These are phyloP conservation scores for Cubamyces lactineus DNA, from an alignment of 768 basidiomycete genomes.

Conservation along the genomic window DNA sequence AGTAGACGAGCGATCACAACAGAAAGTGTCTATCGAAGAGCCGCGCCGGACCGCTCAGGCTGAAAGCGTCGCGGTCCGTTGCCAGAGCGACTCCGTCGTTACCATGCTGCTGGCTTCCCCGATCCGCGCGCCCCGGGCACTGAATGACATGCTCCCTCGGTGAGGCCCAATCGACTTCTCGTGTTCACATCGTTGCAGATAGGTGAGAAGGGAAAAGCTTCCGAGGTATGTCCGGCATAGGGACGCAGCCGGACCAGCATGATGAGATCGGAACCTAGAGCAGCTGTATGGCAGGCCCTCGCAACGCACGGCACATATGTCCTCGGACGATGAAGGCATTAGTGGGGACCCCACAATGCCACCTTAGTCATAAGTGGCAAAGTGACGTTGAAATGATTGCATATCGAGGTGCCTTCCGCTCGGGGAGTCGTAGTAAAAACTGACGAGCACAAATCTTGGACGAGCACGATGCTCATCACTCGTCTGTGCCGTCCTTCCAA, in stretches of 20 bases:
- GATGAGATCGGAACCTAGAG: background rate
- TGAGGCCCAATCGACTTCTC: background rate
- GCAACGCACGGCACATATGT: background rate
- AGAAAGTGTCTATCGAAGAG: slow-evolving; percentile 9
- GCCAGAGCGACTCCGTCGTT: slow-evolving; percentile 3
- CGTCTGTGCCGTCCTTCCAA: too few relatives aligned
- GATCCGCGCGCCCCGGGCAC: background rate
- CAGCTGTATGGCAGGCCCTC: slow-evolving; percentile 1
- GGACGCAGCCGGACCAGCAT: background rate
- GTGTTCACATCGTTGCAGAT: background rate
- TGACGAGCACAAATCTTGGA: too few relatives aligned
- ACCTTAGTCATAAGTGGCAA: too few relatives aligned
- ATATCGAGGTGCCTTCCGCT: too few relatives aligned
- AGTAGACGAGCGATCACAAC: background rate
- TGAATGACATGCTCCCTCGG: background rate
- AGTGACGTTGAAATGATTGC: too few relatives aligned
- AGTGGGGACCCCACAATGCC: too few relatives aligned
- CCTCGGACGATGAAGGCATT: too few relatives aligned
- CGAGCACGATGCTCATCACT: too few relatives aligned
- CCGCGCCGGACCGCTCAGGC: background rate
- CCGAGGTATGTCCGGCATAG: background rate
- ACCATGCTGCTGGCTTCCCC: background rate
- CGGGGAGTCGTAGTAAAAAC: too few relatives aligned
- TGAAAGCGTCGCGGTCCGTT: background rate
- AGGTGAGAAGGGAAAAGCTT: background rate